Evolutionary conservation across 2,329 filamentous ascomycete species (phyloP), one percentile per base, ranked within the genome.

Genomic region (Myriangium duriaei): DNA sequence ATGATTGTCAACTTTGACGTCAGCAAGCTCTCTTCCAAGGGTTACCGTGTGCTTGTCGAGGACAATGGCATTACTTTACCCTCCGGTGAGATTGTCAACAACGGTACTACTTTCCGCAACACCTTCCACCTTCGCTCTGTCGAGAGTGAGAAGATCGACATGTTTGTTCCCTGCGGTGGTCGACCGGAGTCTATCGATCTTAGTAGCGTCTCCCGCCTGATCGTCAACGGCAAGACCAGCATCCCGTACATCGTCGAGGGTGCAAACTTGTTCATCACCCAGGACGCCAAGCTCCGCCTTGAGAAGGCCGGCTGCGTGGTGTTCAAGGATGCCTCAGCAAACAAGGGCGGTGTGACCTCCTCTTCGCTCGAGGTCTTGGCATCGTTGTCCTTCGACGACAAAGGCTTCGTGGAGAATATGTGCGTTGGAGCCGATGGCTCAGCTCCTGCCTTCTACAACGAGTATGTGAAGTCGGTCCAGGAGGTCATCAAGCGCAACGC

Each of bases 241-340:
- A 81, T 98, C 43, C 87, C 88, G 1, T 98, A 92, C 64, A 91
- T 98, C 38, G 88, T 98, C 31, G 91, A 98, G 64, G 91, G 91
- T 37, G 91, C 91, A 61, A 98, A 96, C 60, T 70, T 98, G 39
- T 98, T 98, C 73, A 92, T 98, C 63, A 95, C 91, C 1, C 91
- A 98, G 62, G 91, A 98, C 53, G 88, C 88, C 51, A 96, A 96
- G 68, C 72, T 96, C 39, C 82, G 86, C 15, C 76, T 98, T 11
- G 91, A 98, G 65, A 80, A 85, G 51, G 87, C 88, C n/a, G 91
- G 91, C 43, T 92, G 85, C 55, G 76, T 96, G 51, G 64, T 98
- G 29, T 95, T 86, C 78, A 98, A 98, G 67, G 91, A 98, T 60
- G 91, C 91, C 4, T 94, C 85, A 26, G 87, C 88, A 40, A 98